Base-by-base conservation (phyloP, 2,329 filamentous ascomycete species). In the Alternaria viburni region DNA sequence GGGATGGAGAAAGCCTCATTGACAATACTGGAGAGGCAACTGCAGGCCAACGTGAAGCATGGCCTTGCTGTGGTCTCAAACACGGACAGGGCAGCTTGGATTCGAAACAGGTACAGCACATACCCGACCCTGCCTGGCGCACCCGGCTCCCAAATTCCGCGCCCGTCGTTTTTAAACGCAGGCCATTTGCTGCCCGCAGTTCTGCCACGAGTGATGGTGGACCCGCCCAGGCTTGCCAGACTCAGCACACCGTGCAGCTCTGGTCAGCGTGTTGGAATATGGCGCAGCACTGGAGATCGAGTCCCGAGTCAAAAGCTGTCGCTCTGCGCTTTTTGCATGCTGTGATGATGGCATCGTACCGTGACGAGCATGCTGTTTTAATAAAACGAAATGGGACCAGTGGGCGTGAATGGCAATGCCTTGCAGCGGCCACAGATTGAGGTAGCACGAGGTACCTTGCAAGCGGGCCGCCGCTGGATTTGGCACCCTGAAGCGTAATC, bases 21-120 rank as follows among this genome's bases (percentile, higher is more conserved):
- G 60, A 49, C n/a, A 13, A 56, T 25, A 54, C 44, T 54, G 56
- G 23, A 41, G 26, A 51, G 63, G 43, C 61, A 55, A 59, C 21
- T 63, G 64, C 64, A 66, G 61, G 66, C 62, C 51, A 59, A 52
- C 57, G 66, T 61, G 67, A 68, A 67, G 68, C 59, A 62, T 57
- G 61, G 67, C 59, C 59, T 52, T 65, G 57, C 61, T 56, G 66
- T 62, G 67, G 66, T 64, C 67, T 72, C 71, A 69, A 70, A 75
- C 73, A 67, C 67, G 36, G 67, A 61, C 68, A 69, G 67, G 65
- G 63, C 64, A 52, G 19, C 68, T 59, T 59, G 66, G 62, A 67
- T 69, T 67, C 71, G 73, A 77, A 75, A 76, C 74, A 77, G 74
- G 75, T 64, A 77, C 73, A 73, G 72, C 74, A 74, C 69, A 65